Conservation (phyloP, 371 early-diverging fungal species). For the Rhizopus delemar region DNA sequence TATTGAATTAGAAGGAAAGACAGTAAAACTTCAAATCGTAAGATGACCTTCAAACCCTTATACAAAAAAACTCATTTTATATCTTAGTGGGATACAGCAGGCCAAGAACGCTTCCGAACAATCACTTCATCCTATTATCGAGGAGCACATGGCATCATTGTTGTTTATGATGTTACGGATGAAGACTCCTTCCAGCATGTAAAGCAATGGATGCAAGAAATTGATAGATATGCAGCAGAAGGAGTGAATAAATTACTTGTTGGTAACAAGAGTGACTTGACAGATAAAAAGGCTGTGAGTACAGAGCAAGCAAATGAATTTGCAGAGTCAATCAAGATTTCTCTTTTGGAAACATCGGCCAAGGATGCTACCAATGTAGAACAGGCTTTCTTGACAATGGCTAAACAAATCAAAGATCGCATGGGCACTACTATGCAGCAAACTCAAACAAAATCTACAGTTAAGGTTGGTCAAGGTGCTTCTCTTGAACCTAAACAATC, state of each 20-base stretch:
- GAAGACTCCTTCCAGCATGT: conserved; percentile 93
- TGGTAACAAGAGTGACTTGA: conserved; percentile 97
- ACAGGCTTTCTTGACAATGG: conserved; percentile 92
- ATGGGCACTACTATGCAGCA: conserved; percentile 44
- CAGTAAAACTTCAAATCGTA: conserved; percentile 96
- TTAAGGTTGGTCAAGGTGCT: conserved; percentile 50
- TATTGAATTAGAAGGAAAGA: conserved; percentile 96
- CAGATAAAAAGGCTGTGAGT: conserved; percentile 72
- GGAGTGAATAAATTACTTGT: conserved; percentile 93
- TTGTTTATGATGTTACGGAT: conserved; percentile 99
- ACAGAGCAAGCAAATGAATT: conserved; percentile 70
- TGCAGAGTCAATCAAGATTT: conserved; percentile 79
- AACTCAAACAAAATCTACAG: conserved; percentile 41
- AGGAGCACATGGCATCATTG: conserved; percentile 98
- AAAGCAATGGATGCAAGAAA: conserved; percentile 94
- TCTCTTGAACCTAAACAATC: conserved; percentile 46
- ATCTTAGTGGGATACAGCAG: conserved; percentile 97
- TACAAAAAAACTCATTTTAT: background rate
- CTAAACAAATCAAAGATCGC: conserved; percentile 79
- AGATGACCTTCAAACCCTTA: conserved; percentile 15
- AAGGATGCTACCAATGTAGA: conserved; percentile 93
- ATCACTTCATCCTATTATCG: conserved; percentile 99
- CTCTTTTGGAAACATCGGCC: conserved; percentile 90
- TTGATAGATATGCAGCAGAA: conserved; percentile 91
- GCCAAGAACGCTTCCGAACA: conserved; percentile 99